A percentile compares a stretch with the other conserved stretches of the same genome.
These are phyloP conservation scores for Lophiostoma macrostomum DNA, from an alignment of 495 filamentous ascomycete species.

Conservation along the genomic window DNA sequence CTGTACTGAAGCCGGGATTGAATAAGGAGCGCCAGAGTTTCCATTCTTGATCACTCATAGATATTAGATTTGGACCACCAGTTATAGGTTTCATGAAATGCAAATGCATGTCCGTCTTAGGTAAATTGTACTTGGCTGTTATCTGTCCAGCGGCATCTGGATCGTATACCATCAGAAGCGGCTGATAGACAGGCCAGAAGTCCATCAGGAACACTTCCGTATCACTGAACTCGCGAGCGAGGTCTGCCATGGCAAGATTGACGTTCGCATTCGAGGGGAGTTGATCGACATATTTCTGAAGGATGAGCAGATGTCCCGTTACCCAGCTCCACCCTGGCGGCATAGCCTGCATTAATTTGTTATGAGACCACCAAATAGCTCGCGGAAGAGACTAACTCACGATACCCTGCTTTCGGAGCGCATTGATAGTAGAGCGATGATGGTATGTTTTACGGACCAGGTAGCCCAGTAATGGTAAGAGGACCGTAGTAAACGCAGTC, in stretches of 20 bases:
- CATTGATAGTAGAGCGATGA: conserved; percentile 11
- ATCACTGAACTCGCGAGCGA: not conserved
- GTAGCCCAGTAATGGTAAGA: too few relatives aligned
- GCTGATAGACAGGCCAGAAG: conserved; percentile 7
- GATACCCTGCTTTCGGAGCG: conserved; percentile 11
- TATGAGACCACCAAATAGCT: not conserved
- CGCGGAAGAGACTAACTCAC: not conserved
- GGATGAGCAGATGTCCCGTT: not conserved
- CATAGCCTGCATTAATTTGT: conserved; percentile 5
- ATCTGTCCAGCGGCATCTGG: conserved; percentile 4
- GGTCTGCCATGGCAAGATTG: not conserved
- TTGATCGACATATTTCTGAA: not conserved
- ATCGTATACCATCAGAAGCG: conserved; percentile 1
- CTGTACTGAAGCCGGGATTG: conserved; percentile 20
- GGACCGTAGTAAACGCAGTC: too few relatives aligned
- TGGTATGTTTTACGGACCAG: too few relatives aligned
- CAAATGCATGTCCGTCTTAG: not conserved
- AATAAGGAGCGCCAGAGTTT: conserved; percentile 12
- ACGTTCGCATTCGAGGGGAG: conserved; percentile 10
- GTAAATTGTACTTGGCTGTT: conserved; percentile 9
- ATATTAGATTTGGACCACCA: conserved; percentile 5
- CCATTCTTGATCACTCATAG: conserved; percentile 19
- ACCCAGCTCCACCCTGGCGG: conserved; percentile 15
- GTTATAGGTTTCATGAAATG: not conserved
- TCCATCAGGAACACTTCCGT: conserved; percentile 9